Conservation (phyloP, 805 yeast species). For the Starmerella apis region DNA sequence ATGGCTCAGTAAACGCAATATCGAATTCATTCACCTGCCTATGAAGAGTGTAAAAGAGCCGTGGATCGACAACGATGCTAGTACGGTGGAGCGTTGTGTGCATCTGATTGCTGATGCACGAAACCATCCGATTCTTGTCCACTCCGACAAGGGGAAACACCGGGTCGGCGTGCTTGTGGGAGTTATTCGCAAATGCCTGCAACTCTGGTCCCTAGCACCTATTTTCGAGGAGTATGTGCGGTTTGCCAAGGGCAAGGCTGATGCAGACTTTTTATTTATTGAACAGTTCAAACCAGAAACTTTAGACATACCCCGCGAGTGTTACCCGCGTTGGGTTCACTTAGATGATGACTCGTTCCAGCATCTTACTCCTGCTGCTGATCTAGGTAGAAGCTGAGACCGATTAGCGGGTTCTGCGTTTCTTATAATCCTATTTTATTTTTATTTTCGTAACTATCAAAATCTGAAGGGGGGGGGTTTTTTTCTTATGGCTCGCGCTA, state of each 20-base stretch:
- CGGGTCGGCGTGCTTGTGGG: slow-evolving; percentile 92
- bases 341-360: background rate
- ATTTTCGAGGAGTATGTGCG: slow-evolving; percentile 87
- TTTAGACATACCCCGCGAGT: slow-evolving; percentile 38
- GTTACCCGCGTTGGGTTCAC: slow-evolving; percentile 55
- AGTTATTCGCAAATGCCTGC: slow-evolving; percentile 68
- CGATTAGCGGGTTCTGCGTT: no score
- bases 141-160: slow-evolving; percentile 96
- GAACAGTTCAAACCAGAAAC: slow-evolving; percentile 64
- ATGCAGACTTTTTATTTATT: slow-evolving; percentile 68
- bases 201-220: slow-evolving; percentile 90
- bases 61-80: slow-evolving; percentile 48
- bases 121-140: slow-evolving; percentile 79
- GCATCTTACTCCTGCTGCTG: no score
- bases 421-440: no score
- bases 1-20: slow-evolving; percentile 51
- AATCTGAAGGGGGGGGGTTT: no score
- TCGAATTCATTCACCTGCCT: slow-evolving; percentile 48
- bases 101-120: slow-evolving; percentile 34
- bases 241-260: slow-evolving; percentile 90
- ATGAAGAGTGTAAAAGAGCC: slow-evolving; percentile 73
- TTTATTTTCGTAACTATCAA: no score
- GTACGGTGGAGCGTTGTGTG: slow-evolving; percentile 40
- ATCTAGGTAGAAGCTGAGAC: no score
- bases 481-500: no score